Evolutionary conservation across 139 green algal species (phyloP).

Genomic region (Desmodesmus armatus): DNA sequence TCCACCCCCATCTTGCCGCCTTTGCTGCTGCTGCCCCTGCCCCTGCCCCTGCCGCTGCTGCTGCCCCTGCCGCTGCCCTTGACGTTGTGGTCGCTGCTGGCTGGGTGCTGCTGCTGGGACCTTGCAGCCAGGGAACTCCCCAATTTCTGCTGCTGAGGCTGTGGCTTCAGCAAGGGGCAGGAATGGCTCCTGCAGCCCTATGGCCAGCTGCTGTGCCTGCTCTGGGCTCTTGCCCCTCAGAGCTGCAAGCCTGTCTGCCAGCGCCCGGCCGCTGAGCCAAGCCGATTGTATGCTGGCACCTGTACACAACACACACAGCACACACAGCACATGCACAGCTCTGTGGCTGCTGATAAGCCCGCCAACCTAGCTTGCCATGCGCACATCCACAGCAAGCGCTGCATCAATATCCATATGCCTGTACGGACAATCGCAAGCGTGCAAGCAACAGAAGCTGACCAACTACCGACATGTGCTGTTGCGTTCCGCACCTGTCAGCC

Average conservation of each 20-base stretch:
- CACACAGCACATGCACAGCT: not conserved
- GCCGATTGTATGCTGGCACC: slow-evolving; percentile 71
- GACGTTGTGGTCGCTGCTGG: not conserved
- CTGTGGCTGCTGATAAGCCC: too few species aligned
- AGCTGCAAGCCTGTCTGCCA: slow-evolving; percentile 65
- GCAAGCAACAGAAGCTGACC: too few species aligned
- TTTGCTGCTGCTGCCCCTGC: slow-evolving; percentile 17
- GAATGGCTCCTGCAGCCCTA: slow-evolving; percentile 48
- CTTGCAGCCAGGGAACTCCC: slow-evolving; percentile 47
- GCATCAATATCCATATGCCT: too few species aligned
- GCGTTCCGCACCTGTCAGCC: slow-evolving; percentile 64
- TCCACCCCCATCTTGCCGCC: not conserved
- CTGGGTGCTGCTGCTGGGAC: not conserved
- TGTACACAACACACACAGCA: not conserved
- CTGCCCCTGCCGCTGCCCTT: not conserved
- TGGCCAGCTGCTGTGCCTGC: slow-evolving; percentile 7
- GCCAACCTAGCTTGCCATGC: too few species aligned
- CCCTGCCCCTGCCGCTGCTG: not conserved
- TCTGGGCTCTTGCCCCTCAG: not conserved
- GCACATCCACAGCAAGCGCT: too few species aligned
- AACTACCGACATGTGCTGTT: too few species aligned
- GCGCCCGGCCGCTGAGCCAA: slow-evolving; percentile 65
- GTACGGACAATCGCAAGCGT: too few species aligned
- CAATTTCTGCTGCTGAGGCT: slow-evolving; percentile 62
- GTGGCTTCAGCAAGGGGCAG: slow-evolving; percentile 22